Base-by-base conservation (phyloP, 2,329 filamentous ascomycete genomes). In the Plectosphaerella sp. region DNA sequence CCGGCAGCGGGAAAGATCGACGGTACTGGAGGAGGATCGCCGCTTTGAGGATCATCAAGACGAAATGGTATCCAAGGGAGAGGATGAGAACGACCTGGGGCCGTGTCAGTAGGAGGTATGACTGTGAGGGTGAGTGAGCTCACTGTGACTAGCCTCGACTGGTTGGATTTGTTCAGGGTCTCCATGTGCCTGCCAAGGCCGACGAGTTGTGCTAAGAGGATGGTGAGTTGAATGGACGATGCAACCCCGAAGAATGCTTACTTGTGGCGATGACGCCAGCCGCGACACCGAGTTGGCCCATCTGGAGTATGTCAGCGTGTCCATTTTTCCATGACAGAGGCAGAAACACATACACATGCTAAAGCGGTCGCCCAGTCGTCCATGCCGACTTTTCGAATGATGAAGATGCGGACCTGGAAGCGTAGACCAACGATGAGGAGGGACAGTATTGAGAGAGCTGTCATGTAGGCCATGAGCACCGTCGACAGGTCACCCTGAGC, bases 21-120 rank as follows among this genome's bases (percentile, higher is more conserved):
- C 66, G 66, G 58, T 71, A 72, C 54, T 71, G 68, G 7, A 68
- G 54, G 28, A 71, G 58, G 37, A 72, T 67, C 0, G 67, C 66
- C 48, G 65, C 60, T 50, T 72, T 72, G 51, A 67, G 61, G 22
- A 59, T 54, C 33, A 59, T 47, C 2, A 71, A 57, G 20, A 58
- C 56, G 10, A 57, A 45, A 46, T 64, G 65, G 57, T 70, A 71
- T 41, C 37, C 37, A 14, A 41, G 14, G 6, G 15, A 15, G 37
- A 14, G 6, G 37, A 41, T 5, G 15, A 15, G 16, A 11, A 41
- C 15, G 37, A n/a, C 15, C 37, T 41, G 37, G 37, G 9, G 15
- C 16, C 11, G 35, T 37, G 14, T 41, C 16, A 41, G 37, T n/a
- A 41, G 10, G 37, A 15, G 37, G 5, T 11, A 9, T 14, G 37